A percentile compares a stretch with the other conserved stretches of the same genome.
Evolutionary conservation across 164 flowering plant species (phyloP).

Genomic region (Malania oleifera): DNA sequence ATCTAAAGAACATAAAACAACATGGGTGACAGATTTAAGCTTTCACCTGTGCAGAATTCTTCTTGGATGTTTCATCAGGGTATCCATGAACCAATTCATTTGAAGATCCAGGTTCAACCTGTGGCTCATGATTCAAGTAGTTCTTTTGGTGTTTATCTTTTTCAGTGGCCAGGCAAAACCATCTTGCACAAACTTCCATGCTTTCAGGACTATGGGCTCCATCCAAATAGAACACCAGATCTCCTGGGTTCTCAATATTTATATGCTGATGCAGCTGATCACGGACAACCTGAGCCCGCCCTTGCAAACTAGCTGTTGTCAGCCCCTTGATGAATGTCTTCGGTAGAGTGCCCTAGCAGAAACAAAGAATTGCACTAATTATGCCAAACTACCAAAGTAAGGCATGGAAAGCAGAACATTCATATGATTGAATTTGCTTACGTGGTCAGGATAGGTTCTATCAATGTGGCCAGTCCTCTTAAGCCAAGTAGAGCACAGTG

Average conservation of each 20-base stretch:
- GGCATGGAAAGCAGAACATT: background rate
- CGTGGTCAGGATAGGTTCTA: slow-evolving; percentile 33
- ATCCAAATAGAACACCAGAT: slow-evolving; percentile 81
- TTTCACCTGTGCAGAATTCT: slow-evolving; percentile 47
- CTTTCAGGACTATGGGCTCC: slow-evolving; percentile 99
- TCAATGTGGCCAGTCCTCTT: slow-evolving; percentile 66
- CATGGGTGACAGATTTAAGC: background rate
- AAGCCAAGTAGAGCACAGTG: slow-evolving; percentile 73
- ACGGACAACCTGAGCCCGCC: slow-evolving; percentile 83
- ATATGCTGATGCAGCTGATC: slow-evolving; percentile 45
- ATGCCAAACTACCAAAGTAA: too few relatives aligned
- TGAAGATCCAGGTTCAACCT: slow-evolving; percentile 23
- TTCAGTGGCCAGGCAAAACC: slow-evolving; percentile 70
- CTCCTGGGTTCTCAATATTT: slow-evolving; percentile 37
- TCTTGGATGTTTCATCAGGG: slow-evolving; percentile 19
- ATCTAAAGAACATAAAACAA: background rate
- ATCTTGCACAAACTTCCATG: slow-evolving; percentile 86
- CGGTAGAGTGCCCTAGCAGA: slow-evolving; percentile 56
- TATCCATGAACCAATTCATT: slow-evolving; percentile 17
- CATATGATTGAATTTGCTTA: slow-evolving; percentile 42
- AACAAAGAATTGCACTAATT: background rate
- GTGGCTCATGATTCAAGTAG: slow-evolving; percentile 14
- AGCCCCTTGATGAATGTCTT: slow-evolving; percentile 78
- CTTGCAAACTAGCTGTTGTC: slow-evolving; percentile 69
- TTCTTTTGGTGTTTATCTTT: slow-evolving; percentile 34